Evolutionary conservation across 345 rosid species (phyloP).

Genomic region (Kandelia obovata): DNA sequence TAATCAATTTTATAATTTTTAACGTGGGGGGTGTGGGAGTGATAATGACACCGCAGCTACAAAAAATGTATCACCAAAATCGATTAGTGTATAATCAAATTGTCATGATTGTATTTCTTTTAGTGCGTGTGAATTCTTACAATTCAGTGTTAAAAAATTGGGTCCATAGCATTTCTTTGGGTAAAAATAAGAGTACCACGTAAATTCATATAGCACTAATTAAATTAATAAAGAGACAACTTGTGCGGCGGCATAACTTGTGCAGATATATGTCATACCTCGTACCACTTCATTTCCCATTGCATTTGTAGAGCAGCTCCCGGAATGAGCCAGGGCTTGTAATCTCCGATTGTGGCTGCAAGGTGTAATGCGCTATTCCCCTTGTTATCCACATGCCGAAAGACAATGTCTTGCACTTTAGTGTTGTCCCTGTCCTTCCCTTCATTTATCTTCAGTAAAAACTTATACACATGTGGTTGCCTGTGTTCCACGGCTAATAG

Average conservation of each 20-base stretch:
- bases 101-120: too few species aligned
- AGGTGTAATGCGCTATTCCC: slow-evolving; percentile 55
- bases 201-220: neutral
- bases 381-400: slow-evolving; percentile 33
- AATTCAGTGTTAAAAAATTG: too few species aligned
- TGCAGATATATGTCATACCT: slow-evolving; percentile 26
- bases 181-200: slow-evolving; percentile 8
- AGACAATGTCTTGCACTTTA: slow-evolving; percentile 25
- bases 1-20: too few species aligned
- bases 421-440: neutral
- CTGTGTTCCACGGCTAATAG: slow-evolving; percentile 51
- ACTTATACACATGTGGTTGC: slow-evolving; percentile 38
- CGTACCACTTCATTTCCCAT: slow-evolving; percentile 62
- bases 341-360: slow-evolving; percentile 41
- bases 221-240: neutral
- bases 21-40: too few species aligned
- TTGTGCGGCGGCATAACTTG: neutral
- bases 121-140: too few species aligned
- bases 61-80: too few species aligned
- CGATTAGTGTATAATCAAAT: too few species aligned
- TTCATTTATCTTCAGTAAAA: slow-evolving; percentile 17
- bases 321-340: slow-evolving; percentile 51
- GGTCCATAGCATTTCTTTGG: neutral
- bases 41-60: too few species aligned
- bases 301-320: slow-evolving; percentile 59